phyloP scores from a whole-genome alignment of 1,284 basidiomycete species.

The Anthracocystis walkeri region DNA sequence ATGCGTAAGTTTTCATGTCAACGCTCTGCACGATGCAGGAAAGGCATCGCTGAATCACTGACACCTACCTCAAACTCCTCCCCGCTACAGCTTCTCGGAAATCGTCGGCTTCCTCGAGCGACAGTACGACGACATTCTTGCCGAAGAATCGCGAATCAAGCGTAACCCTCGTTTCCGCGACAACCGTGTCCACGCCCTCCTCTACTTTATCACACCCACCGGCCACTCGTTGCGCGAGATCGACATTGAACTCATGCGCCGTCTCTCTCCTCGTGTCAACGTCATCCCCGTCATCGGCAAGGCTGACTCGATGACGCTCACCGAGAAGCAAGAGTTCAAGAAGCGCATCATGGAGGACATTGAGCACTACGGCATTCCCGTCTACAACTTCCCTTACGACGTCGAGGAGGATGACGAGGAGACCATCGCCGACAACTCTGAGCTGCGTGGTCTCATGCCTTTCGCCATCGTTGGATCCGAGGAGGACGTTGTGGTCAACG shows the following conservation, averaged over 20 bases:
- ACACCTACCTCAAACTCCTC: neutral
- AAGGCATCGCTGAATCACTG: neutral
- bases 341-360: slow-evolving; percentile 99
- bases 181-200: slow-evolving; percentile 86
- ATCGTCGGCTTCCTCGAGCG: slow-evolving; percentile 97
- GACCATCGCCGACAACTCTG: slow-evolving; percentile 91
- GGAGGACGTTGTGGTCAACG: slow-evolving; percentile 93
- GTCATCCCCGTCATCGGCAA: slow-evolving; percentile 99
- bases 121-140: slow-evolving; percentile 98
- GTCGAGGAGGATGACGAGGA: slow-evolving; percentile 98
- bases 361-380: slow-evolving; percentile 96
- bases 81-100: slow-evolving; percentile 73
- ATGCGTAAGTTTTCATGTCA: slow-evolving; percentile 77
- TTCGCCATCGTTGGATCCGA: slow-evolving; percentile 98
- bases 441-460: slow-evolving; percentile 73
- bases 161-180: slow-evolving; percentile 99
- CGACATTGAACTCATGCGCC: slow-evolving; percentile 80
- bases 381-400: slow-evolving; percentile 99
- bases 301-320: slow-evolving; percentile 86
- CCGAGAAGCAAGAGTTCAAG: slow-evolving; percentile 82
- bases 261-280: slow-evolving; percentile 77
- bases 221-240: slow-evolving; percentile 92
- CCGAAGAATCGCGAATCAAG: slow-evolving; percentile 98
- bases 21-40: neutral
- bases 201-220: slow-evolving; percentile 97